Evolutionary conservation across 495 filamentous ascomycete genomes (phyloP).

Genomic region (Trichoderma parareesei): DNA sequence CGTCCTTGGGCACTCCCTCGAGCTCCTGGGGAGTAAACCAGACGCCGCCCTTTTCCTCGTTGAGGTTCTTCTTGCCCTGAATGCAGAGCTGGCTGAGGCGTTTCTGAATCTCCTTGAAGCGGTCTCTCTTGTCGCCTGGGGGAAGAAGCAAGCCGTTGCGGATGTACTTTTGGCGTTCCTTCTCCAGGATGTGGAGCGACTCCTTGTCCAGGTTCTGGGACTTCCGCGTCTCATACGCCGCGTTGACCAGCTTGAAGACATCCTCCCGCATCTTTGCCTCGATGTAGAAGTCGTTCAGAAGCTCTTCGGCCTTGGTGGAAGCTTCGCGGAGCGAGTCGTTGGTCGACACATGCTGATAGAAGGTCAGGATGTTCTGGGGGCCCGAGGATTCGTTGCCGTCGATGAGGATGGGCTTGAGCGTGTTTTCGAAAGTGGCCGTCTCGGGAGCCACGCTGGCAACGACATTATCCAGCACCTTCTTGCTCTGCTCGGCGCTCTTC

Average conservation of each 20-base stretch:
- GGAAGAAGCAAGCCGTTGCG: conserved; percentile 48
- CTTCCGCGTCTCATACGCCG: conserved; percentile 36
- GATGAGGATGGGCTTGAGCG: conserved; percentile 54
- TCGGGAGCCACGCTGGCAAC: conserved; percentile 58
- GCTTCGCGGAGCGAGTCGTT: conserved; percentile 60
- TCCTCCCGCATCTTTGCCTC: conserved; percentile 56
- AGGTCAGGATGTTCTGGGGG: conserved; percentile 54
- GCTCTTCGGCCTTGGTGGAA: conserved; percentile 50
- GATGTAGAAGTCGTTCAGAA: conserved; percentile 51
- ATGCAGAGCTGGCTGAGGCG: conserved; percentile 48
- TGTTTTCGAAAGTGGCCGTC: conserved; percentile 57
- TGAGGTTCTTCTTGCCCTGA: conserved; percentile 52
- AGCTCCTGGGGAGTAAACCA: conserved; percentile 54
- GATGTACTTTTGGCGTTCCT: conserved; percentile 50
- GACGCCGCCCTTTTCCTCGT: conserved; percentile 51
- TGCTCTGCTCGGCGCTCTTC: conserved; percentile 59
- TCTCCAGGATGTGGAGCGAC: conserved; percentile 46
- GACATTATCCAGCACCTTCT: conserved; percentile 63
- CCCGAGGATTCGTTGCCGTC: conserved; percentile 60
- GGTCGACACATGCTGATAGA: conserved; percentile 74
- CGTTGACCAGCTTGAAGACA: conserved; percentile 49
- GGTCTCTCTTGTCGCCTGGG: conserved; percentile 44
- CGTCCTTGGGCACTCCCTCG: conserved; percentile 50
- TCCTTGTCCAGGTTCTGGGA: conserved; percentile 36
- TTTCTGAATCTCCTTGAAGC: conserved; percentile 60